These are phyloP conservation scores for Sarcodon aspratus DNA, from an alignment of 768 basidiomycete genomes.

Conservation along the genomic window DNA sequence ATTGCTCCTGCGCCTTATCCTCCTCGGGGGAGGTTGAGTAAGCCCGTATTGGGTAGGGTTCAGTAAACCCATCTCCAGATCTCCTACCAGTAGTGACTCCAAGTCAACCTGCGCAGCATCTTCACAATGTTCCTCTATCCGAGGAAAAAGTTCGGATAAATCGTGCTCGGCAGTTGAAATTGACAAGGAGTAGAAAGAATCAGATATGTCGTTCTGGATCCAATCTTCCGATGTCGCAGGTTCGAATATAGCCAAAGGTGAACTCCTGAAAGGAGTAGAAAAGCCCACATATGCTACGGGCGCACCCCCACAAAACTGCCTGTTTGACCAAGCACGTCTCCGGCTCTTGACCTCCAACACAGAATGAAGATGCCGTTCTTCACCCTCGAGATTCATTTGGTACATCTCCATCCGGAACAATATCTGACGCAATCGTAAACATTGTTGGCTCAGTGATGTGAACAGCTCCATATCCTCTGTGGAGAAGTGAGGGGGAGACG, in stretches of 20 bases:
- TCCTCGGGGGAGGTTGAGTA: background rate
- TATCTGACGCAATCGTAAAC: constrained; percentile 18
- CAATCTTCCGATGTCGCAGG: constrained; percentile 8
- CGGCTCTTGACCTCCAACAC: constrained; percentile 47
- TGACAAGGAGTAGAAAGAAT: background rate
- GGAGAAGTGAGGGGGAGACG: constrained; percentile 8
- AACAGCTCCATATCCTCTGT: constrained; percentile 16
- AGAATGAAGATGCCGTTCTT: constrained; percentile 17
- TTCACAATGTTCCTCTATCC: background rate
- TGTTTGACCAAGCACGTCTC: constrained; percentile 58
- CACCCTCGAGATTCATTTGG: constrained; percentile 27
- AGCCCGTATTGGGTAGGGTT: background rate
- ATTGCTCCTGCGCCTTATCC: background rate
- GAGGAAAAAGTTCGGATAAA: background rate
- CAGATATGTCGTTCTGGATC: background rate
- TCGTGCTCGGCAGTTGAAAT: background rate
- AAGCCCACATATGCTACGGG: constrained; percentile 30
- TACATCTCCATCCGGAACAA: constrained; percentile 28
- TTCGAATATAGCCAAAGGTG: constrained; percentile 29
- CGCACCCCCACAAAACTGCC: constrained; percentile 28
- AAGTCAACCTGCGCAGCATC: background rate
- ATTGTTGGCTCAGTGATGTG: constrained; percentile 13
- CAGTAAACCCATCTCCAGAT: background rate
- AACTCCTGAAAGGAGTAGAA: constrained; percentile 36
- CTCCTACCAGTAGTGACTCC: background rate